A percentile compares a stretch with the other conserved stretches of the same genome.
Conservation (phyloP, 2,329 filamentous ascomycete species). For the Calonectria honghensis region DNA sequence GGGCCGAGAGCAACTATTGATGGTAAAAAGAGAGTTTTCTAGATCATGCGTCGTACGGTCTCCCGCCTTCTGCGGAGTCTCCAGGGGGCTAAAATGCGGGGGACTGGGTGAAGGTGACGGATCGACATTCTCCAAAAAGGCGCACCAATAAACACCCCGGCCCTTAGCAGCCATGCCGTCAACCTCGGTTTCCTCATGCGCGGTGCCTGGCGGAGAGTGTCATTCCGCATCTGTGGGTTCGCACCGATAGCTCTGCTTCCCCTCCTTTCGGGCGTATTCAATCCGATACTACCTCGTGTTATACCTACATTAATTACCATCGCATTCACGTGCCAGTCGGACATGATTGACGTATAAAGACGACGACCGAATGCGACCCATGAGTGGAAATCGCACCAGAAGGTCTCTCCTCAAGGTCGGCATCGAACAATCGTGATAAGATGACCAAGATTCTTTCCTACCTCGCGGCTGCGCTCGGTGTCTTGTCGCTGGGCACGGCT, state of each 20-base stretch:
- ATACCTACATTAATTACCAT: neutral
- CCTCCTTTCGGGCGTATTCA: conserved; percentile 32
- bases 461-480: conserved; percentile 1
- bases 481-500: neutral
- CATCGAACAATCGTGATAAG: neutral
- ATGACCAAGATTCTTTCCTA: conserved; percentile 27
- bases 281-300: conserved; percentile 21
- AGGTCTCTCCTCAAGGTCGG: neutral
- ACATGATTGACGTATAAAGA: neutral
- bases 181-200: conserved; percentile 25
- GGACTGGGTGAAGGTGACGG: conserved; percentile 7
- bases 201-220: conserved; percentile 31
- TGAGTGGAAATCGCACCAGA: too few species aligned
- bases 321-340: neutral
- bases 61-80: conserved; percentile 19
- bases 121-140: conserved; percentile 27
- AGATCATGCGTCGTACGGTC: conserved; percentile 23
- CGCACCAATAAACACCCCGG: conserved; percentile 35
- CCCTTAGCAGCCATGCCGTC: neutral
- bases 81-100: conserved; percentile 17
- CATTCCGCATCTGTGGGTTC: conserved; percentile 24
- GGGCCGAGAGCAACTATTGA: conserved; percentile 5
- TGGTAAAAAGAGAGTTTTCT: conserved; percentile 20
- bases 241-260: neutral
- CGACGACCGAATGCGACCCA: neutral